Base-by-base conservation (phyloP, 2,329 filamentous ascomycete genomes). In the Talaromyces sp. region DNA sequence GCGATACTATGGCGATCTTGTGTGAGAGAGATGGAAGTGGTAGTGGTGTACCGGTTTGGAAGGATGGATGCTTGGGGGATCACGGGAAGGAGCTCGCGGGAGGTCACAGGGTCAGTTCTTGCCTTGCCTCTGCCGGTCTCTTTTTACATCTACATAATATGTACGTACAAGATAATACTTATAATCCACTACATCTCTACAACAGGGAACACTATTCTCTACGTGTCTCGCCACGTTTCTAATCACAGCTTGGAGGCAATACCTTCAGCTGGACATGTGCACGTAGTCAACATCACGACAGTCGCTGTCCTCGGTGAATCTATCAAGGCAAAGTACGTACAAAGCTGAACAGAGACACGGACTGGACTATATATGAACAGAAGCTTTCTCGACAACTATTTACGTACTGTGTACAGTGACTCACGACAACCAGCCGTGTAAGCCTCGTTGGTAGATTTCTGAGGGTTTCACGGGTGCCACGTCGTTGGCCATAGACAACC, bases 51-150 rank as follows among this genome's bases (percentile, higher is more conserved):
- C 19, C 27, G 27, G 45, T 8, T n/a, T 24, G 22, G 60, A 31
- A 39, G 39, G 56, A 31, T 16, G 50, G 56, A 31, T 31, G 49
- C 37, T 39, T 39, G 31, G 33, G 39, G 47, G 60, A 62, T 62
- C 60, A 62, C 49, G 60, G 60, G 60, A 62, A 62, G 37, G 22
- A 59, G 56, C 31, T 31, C n/a, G 33, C 52, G 33, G 43, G 22
- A 61, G 59, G 59, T 62, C 60, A 62, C 60, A 50, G 60, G 60
- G 60, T 16, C 60, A 9, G 37, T 39, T 19, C 37, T 22, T 59
- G 37, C 37, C 47, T 19, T 59, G 39, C 22, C 54, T 43, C 16
- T 57, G 16, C 54, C 14, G 10, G 11, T 16, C 37, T 10, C 35
- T 37, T 37, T 37, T 7, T 39, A 43, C 35, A 22, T 24, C 37